Base-by-base conservation (phyloP, 352 stramenopile genomes). In the Globisporangium cylindrosporum region DNA sequence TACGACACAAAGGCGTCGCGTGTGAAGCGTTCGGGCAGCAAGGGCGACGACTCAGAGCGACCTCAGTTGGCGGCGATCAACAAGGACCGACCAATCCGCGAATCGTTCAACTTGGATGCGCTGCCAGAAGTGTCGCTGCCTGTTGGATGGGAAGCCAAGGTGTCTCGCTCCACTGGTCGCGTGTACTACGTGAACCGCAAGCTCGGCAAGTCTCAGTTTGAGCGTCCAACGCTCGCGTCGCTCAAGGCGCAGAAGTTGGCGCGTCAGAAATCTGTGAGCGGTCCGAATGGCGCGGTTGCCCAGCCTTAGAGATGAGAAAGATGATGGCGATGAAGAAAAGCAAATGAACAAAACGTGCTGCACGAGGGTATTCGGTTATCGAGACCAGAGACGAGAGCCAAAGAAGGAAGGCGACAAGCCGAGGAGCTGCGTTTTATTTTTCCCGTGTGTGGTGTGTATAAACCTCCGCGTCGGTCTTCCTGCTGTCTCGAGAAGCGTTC, bases 131-230 rank as follows among this genome's bases (percentile, higher is more conserved):
- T 92, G 5, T 90, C 88, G 61, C 67, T 95, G 43, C 88, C 88
- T 1, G 79, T 90, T 24, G 86, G 88, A 34, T 95, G 88, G 88
- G 86, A 94, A 66, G 88, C 88, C 68, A 95, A 95, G 81, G 86
- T 95, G 58, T 93, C 83, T 36, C 86, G 88, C 66, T 94, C 86
- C 8, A 95, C 86, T 20, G 88, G 88, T 18, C 86, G 87, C 53
- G 88, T 95, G 64, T 95, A 95, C 78, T 95, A 95, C 73, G 86
- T 94, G 58, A 95, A 95, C 76, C 86, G 86, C 66, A 92, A 92
- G 81, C 79, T 93, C 7, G 84, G 86, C 69, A 91, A 94, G 70
- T 94, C 88, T 12, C 88, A 95, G 78, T 95, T 93, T 54, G 86
- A 94, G 62, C 84, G 84, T 36, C 88, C 88, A 49, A 94, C 88